Base-by-base conservation (phyloP, 495 filamentous ascomycete species). In the Astrocystis sublimbata region DNA sequence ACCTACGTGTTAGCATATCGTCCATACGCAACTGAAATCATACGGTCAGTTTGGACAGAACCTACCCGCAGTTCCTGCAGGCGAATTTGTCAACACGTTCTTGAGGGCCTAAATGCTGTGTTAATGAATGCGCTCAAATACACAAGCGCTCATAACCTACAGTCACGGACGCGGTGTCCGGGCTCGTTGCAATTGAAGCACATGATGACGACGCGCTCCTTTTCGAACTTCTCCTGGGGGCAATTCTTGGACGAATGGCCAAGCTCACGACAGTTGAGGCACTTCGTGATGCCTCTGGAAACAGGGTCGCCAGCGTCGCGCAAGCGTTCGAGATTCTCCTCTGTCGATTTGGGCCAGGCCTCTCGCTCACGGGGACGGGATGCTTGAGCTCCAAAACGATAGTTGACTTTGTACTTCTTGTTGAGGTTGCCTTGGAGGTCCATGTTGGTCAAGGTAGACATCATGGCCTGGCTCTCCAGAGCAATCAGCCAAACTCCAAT, bases 21-120 rank as follows among this genome's bases (percentile, higher is more conserved):
- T 17, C 7, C 41, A 30, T 52, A 60, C 46, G 30, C 33, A 54
- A 30, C 26, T 6, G 15, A 6, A 42, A 10, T 8, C 15, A 21
- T 12, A 41, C 15, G 6, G 26, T 24, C n/a, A 31, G 23, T 33
- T 35, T 10, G 21, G 31, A 31, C 8, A 10, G 43, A 43, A 79
- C 83, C 56, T 80, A 86, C 83, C 86, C 86, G 83, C 93, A 97
- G 71, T 96, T 96, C 64, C 86, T 87, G 78, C 93, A 97, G 17
- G 84, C 86, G 62, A 81, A 85, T 58, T 78, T 83, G 70, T 85
- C 80, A 21, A 79, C 75, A 62, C 83, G 80, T 61, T 79, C 75
- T 46, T 70, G 73, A 4, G 81, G 80, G 65, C 79, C 81, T 84
- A 56, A 31, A 21, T n/a, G n/a, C 6, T 24, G 24, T 15, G 70